Evolutionary conservation across 2,329 filamentous ascomycete species (phyloP).

Genomic region (Aureobasidium vineae): DNA sequence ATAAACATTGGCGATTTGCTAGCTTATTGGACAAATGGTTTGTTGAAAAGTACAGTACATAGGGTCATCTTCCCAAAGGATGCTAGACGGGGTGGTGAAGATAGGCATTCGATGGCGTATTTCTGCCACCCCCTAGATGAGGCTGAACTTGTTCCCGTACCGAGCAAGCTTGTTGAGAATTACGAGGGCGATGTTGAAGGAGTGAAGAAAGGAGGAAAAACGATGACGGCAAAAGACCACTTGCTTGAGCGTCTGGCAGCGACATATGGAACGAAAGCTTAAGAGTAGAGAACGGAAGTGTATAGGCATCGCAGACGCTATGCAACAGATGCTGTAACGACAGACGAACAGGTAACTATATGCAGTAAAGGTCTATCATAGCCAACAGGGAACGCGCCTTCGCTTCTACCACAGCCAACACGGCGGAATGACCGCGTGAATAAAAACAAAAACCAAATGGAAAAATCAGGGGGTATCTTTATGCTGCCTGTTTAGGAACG

Average conservation of each 20-base stretch:
- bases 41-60: slow-evolving; percentile 85
- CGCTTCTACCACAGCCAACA: background rate
- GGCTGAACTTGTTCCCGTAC: slow-evolving; percentile 55
- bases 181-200: slow-evolving; percentile 39
- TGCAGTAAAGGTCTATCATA: slow-evolving; percentile 1
- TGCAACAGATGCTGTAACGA: background rate
- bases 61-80: slow-evolving; percentile 69
- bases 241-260: slow-evolving; percentile 56
- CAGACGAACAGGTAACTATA: background rate
- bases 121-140: slow-evolving; percentile 62
- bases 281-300: background rate
- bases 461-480: slow-evolving; percentile 18
- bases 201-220: slow-evolving; percentile 43
- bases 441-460: background rate
- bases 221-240: slow-evolving; percentile 60
- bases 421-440: background rate
- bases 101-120: slow-evolving; percentile 60
- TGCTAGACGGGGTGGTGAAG: slow-evolving; percentile 42
- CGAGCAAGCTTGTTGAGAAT: slow-evolving; percentile 50
- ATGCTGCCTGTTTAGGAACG: slow-evolving; percentile 5
- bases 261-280: slow-evolving; percentile 52
- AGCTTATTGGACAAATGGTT: slow-evolving; percentile 85
- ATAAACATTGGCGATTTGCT: slow-evolving; percentile 70
- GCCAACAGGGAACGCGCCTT: background rate
- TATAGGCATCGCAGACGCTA: slow-evolving; percentile 7